phyloP scores from a whole-genome alignment of 2,329 filamentous ascomycete genomes.

The Alternaria sp. region DNA sequence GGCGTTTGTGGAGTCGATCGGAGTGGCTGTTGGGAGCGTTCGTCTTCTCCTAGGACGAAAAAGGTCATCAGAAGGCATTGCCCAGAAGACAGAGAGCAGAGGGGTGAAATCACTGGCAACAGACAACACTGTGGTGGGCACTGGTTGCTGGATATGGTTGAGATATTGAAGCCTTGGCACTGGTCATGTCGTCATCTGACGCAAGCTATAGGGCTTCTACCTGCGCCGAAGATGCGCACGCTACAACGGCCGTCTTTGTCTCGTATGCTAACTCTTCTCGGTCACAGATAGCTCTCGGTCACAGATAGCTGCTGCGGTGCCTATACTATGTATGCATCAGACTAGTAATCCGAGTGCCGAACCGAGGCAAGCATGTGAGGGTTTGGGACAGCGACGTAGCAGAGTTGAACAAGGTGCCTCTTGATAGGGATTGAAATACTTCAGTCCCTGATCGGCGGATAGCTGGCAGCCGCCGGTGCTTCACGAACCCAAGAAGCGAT shows the following conservation, averaged over 20 bases:
- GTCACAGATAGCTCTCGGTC: background rate
- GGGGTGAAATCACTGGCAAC: background rate
- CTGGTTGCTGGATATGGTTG: background rate
- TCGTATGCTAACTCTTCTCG: slow-evolving; percentile 7
- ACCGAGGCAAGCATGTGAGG: background rate
- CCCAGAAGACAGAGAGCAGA: background rate
- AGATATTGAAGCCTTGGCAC: background rate
- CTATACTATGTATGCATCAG: background rate
- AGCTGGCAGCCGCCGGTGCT: background rate
- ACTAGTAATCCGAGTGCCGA: slow-evolving; percentile 9
- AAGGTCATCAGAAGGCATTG: background rate
- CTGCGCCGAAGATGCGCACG: background rate
- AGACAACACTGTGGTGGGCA: background rate
- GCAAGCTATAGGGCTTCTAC: background rate
- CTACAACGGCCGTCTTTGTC: background rate
- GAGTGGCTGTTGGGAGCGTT: background rate
- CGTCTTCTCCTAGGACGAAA: background rate
- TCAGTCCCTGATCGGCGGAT: background rate
- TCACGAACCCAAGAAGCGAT: slow-evolving; percentile 1
- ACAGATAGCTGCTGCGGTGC: slow-evolving; percentile 1
- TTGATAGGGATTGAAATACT: background rate
- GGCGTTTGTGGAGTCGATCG: background rate
- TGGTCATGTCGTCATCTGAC: slow-evolving; percentile 6
- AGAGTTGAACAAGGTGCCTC: background rate
- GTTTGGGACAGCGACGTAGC: background rate